These are phyloP conservation scores for Blastomyces percursus DNA, from an alignment of 2,329 filamentous ascomycete genomes.

Conservation along the genomic window DNA sequence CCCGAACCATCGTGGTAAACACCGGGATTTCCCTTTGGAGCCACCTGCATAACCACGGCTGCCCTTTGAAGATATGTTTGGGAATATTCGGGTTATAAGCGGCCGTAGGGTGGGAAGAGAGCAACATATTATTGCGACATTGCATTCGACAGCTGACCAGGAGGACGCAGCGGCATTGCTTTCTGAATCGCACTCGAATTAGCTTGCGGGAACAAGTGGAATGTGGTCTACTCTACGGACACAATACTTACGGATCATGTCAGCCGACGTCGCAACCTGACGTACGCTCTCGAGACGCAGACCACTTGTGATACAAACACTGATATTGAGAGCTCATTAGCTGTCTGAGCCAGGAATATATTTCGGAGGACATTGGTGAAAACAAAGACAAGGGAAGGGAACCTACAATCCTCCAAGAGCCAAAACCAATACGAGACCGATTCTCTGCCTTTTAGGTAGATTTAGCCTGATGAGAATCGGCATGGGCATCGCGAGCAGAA, in stretches of 20 bases:
- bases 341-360: not conserved
- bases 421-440: conserved; percentile 33
- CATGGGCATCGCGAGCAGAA: conserved; percentile 37
- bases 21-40: not conserved
- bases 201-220: not conserved
- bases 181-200: conserved; percentile 14
- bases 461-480: conserved; percentile 32
- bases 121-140: conserved; percentile 33
- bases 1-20: not conserved
- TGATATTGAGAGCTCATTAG: conserved; percentile 17
- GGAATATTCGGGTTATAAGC: conserved; percentile 3
- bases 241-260: conserved; percentile 21
- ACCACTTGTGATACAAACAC: conserved; percentile 33
- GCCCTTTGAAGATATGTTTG: not conserved
- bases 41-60: not conserved
- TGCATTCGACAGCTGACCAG: conserved; percentile 35
- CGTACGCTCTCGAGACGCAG: conserved; percentile 24
- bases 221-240: not conserved
- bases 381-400: not conserved
- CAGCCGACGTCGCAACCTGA: conserved; percentile 20
- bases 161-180: conserved; percentile 31
- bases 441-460: conserved; percentile 30
- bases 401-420: conserved; percentile 30
- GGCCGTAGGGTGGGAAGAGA: conserved; percentile 22
- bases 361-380: not conserved